Base-by-base conservation (phyloP, 148 eudicot genomes). In the Fagopyrum tataricum region DNA sequence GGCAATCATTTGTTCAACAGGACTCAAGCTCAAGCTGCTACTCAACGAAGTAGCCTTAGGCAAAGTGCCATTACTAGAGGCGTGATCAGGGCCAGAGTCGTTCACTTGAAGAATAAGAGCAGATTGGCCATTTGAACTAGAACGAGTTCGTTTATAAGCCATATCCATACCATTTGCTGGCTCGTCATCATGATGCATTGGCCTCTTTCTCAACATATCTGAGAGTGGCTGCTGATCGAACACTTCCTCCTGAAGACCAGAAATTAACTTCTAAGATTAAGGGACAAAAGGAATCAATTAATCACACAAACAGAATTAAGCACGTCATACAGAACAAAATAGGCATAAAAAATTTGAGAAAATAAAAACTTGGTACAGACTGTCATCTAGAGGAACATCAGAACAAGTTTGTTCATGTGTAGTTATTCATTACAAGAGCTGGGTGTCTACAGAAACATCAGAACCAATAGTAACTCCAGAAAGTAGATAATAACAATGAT, bases 1-100 rank as follows among this genome's bases (percentile, higher is more conserved):
- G 73, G 91, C 78, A 80, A 95, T 88, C 96, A 95, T 91, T 84
- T 95, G 92, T 74, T 91, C 99, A 71, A 89, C 84, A 46, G 98
- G 97, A 53, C 76, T 84, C 76, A 84, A n/a, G n/a, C n/a, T n/a
- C n/a, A n/a, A 75, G 41, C 75, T 84, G 51, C 76, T 81, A 74
- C 84, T 76, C 70, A 83, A 71, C 61, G 79, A 24, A 74, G 95
- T 81, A 77, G 72, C 76, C 74, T 78, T 83, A 70, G 93, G 61
- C 55, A 89, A 81, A 53, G 78, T 49, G 58, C 96, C 98, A 75
- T 91, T 85, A 43, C 53, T 77, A 53, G 81, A 49, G 71, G 78
- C 44, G 48, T 78, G 74, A 79, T 86, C 83, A 44, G 78, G 83
- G 67, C 76, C 84, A 77, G 76, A 71, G 79, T 82, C 89, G 76